Percentiles rank a stretch among this genome's conserved stretches.
These are phyloP conservation scores for Penicillium sp. DNA, from an alignment of 2,329 filamentous ascomycete genomes.

Conservation along the genomic window DNA sequence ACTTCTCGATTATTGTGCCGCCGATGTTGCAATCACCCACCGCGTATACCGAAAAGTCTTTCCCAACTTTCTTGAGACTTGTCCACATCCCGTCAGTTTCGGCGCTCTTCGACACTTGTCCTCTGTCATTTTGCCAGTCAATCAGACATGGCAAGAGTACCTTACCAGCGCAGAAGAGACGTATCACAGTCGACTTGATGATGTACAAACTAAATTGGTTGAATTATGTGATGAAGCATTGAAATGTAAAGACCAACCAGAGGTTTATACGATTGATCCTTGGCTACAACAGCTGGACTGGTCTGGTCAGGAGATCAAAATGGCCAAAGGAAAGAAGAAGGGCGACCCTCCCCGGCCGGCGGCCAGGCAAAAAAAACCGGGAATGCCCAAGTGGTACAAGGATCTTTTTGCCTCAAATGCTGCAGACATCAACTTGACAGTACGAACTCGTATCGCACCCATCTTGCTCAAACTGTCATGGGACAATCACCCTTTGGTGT, in stretches of 20 bases:
- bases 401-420: conserved; percentile 73
- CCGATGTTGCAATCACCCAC: conserved; percentile 90
- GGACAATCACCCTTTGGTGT: conserved; percentile 85
- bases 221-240: conserved; percentile 74
- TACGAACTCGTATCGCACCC: conserved; percentile 83
- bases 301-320: conserved; percentile 87
- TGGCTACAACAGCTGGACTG: conserved; percentile 95
- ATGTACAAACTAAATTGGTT: conserved; percentile 73
- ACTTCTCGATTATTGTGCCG: conserved; percentile 89
- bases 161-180: conserved; percentile 79
- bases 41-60: conserved; percentile 93
- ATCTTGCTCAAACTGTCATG: conserved; percentile 79
- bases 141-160: conserved; percentile 84
- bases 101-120: conserved; percentile 90
- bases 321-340: conserved; percentile 90
- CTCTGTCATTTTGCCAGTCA: conserved; percentile 85
- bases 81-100: conserved; percentile 96
- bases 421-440: conserved; percentile 69
- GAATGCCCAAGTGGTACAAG: conserved; percentile 95
- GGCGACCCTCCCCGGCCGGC: conserved; percentile 72
- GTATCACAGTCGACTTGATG: conserved; percentile 72
- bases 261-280: conserved; percentile 73
- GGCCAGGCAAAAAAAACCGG: conserved; percentile 85
- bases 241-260: conserved; percentile 66
- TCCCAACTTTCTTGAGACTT: conserved; percentile 81